Base-by-base conservation (phyloP, 805 yeast species). In the Nakazawaea siamensis region DNA sequence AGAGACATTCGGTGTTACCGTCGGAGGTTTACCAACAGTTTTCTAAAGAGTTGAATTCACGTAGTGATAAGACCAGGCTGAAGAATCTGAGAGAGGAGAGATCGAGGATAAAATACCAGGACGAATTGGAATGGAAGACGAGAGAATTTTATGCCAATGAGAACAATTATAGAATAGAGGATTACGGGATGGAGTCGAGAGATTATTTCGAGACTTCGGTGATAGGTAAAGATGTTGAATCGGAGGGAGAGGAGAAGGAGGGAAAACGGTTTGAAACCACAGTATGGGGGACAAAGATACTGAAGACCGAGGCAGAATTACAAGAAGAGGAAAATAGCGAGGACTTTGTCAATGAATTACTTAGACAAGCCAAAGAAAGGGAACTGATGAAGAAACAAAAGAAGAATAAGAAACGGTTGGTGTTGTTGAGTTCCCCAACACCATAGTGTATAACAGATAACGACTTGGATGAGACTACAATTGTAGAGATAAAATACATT, bases 201-300 rank as follows among this genome's bases (percentile, higher is more conserved):
- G 20, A 26, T 17, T 30, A 26, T 9, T 32, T 18, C 27, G 42
- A 27, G 37, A 21, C 33, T 23, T 26, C 31, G 32, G 55, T 12
- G 52, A 65, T 9, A 9, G 20, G 10, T 5, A 13, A 11, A 12
- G 8, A 5, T 27, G 48, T 45, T 31, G 48, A 43, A 20, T 41
- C 31, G 34, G 18, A 35, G 30, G 34, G 37, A 27, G 37, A 21
- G 15, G 43, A 37, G 8, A 40, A 39, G 13, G 49, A 46, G 23
- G 50, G 45, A 13, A 49, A 46, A 0, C 54, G 54, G 10, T 57
- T 50, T 36, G 60, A 64, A 26, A 70, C 73, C 1, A 78, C 92
- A 0, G 75, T 83, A 3, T 83, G 94, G 94, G 94, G 94, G 0
- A 82, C 92, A 1, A 62, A 57, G 35, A 70, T 75, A 2, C 69